Conservation (phyloP, 1,139 yeast genomes). For the Lodderomyces parapsilosis region DNA sequence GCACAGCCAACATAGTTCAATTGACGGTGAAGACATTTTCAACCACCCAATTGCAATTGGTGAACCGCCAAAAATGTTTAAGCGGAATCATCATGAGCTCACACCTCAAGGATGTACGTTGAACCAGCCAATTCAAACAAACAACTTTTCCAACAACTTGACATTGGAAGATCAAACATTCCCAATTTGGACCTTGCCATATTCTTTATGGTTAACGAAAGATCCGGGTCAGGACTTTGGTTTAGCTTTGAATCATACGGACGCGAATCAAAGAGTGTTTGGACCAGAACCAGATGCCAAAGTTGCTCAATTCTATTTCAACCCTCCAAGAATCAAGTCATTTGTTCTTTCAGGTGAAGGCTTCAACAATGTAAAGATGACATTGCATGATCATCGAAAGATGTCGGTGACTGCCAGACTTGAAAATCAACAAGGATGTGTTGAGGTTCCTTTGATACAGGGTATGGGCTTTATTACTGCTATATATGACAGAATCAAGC, state of each 20-base stretch:
- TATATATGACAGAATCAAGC: slow-evolving; percentile 52
- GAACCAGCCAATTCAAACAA: slow-evolving; percentile 40
- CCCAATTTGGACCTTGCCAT: slow-evolving; percentile 50
- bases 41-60: slow-evolving; percentile 24
- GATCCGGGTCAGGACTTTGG: slow-evolving; percentile 41
- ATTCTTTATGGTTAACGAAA: slow-evolving; percentile 44
- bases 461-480: slow-evolving; percentile 78
- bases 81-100: slow-evolving; percentile 24
- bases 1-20: neutral
- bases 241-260: slow-evolving; percentile 46
- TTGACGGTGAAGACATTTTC: slow-evolving; percentile 11
- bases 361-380: slow-evolving; percentile 23
- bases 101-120: slow-evolving; percentile 30
- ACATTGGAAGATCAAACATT: slow-evolving; percentile 44
- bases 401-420: slow-evolving; percentile 33
- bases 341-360: slow-evolving; percentile 37
- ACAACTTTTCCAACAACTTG: slow-evolving; percentile 44
- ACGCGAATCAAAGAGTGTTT: slow-evolving; percentile 38
- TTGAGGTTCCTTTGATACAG: slow-evolving; percentile 37
- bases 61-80: slow-evolving; percentile 29
- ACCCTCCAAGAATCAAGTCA: slow-evolving; percentile 47
- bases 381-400: slow-evolving; percentile 31
- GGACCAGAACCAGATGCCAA: slow-evolving; percentile 40
- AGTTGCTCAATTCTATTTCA: slow-evolving; percentile 45
- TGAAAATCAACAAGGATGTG: slow-evolving; percentile 16